A percentile compares a stretch with the other conserved stretches of the same genome.
Evolutionary conservation across 2,329 filamentous ascomycete genomes (phyloP).

Genomic region (Botrytis pseudocinerea): DNA sequence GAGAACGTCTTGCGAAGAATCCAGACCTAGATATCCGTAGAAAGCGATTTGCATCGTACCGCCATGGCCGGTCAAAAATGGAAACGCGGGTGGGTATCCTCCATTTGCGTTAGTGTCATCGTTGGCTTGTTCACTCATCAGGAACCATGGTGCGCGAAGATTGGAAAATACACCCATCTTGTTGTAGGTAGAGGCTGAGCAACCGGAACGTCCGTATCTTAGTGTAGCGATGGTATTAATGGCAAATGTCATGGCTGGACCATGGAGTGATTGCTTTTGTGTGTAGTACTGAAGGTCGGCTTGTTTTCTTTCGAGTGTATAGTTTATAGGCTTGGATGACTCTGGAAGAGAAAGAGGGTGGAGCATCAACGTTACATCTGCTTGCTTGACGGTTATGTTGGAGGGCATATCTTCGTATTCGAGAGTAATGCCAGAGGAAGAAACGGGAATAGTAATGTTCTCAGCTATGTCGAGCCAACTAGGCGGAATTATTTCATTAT

Average conservation of each 20-base stretch:
- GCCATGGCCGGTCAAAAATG: conserved; percentile 71
- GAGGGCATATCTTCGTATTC: conserved; percentile 29
- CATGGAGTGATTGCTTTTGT: conserved; percentile 47
- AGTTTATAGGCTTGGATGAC: neutral
- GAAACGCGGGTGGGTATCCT: conserved; percentile 67
- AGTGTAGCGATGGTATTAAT: conserved; percentile 69
- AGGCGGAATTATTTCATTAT: conserved; percentile 45
- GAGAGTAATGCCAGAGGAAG: conserved; percentile 54
- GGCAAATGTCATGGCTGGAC: conserved; percentile 73
- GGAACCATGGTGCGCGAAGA: conserved; percentile 65
- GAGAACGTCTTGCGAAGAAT: conserved; percentile 58
- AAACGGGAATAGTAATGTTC: conserved; percentile 56
- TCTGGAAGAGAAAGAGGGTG: conserved; percentile 23
- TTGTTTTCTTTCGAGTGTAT: conserved; percentile 10
- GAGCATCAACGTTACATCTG: conserved; percentile 28
- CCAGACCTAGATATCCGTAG: conserved; percentile 67
- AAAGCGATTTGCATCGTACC: conserved; percentile 67
- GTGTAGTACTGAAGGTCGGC: conserved; percentile 26
- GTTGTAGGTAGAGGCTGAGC: conserved; percentile 66
- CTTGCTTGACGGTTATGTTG: conserved; percentile 30
- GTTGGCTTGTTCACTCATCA: conserved; percentile 67
- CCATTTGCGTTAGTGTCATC: conserved; percentile 61
- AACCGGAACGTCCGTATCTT: conserved; percentile 65
- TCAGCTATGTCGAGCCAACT: conserved; percentile 58
- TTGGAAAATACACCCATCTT: conserved; percentile 65